Conservation (phyloP, 257 asterid species). For the Primulina tabacum region DNA sequence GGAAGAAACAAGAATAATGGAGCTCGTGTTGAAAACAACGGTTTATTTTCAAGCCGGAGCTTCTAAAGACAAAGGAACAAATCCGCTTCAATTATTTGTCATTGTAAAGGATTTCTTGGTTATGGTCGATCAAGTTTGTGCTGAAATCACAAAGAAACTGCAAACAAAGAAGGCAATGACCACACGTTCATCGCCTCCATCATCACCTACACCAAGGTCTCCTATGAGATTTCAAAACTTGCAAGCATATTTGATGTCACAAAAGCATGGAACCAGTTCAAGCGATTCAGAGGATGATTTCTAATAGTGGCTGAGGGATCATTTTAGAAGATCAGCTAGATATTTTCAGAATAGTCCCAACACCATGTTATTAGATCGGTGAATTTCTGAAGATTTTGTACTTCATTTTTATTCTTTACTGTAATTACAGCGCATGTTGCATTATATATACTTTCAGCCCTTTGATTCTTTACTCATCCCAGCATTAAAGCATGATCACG, state of each 20-base stretch:
- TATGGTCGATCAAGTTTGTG: slow-evolving; percentile 63
- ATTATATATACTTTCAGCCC: not conserved
- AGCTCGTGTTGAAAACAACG: slow-evolving; percentile 60
- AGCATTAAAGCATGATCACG: not conserved
- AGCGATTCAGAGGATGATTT: slow-evolving; percentile 77
- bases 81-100: slow-evolving; percentile 54
- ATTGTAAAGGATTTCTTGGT: slow-evolving; percentile 66
- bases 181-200: slow-evolving; percentile 48
- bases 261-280: slow-evolving; percentile 33
- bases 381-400: not conserved
- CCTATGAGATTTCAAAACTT: slow-evolving; percentile 60
- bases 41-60: slow-evolving; percentile 63
- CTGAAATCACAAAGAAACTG: slow-evolving; percentile 45
- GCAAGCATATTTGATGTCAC: slow-evolving; percentile 43
- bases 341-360: not conserved
- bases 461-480: not conserved
- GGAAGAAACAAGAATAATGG: slow-evolving; percentile 66
- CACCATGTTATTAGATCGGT: not conserved
- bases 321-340: not conserved
- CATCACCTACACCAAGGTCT: slow-evolving; percentile 48
- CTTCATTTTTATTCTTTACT: not conserved
- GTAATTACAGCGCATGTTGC: not conserved
- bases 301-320: slow-evolving; percentile 19
- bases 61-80: slow-evolving; percentile 38
- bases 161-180: slow-evolving; percentile 32